Evolutionary conservation across 2,329 filamentous ascomycete genomes (phyloP).

Genomic region (Clonostachys chloroleuca): DNA sequence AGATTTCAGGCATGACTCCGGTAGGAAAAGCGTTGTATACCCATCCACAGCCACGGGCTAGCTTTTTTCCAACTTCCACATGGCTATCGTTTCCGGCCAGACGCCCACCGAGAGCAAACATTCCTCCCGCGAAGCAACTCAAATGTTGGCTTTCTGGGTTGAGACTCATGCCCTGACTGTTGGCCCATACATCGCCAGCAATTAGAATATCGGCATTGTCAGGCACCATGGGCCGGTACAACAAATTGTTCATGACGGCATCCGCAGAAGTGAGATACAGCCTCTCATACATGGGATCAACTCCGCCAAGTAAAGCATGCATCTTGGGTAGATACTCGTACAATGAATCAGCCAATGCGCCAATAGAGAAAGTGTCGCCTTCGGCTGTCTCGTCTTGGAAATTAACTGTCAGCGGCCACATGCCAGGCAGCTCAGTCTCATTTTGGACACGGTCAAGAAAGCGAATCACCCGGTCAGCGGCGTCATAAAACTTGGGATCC

Average conservation of each 20-base stretch:
- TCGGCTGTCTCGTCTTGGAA: constrained; percentile 40
- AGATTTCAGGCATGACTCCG: constrained; percentile 56
- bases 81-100: constrained; percentile 47
- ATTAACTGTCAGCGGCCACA: constrained; percentile 57
- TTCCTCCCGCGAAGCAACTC: constrained; percentile 63
- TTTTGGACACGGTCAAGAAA: constrained; percentile 49
- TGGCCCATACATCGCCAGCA: constrained; percentile 45
- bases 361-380: constrained; percentile 49
- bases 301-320: constrained; percentile 60
- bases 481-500: constrained; percentile 57
- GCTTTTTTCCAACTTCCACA: constrained; percentile 38
- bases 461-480: constrained; percentile 51
- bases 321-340: constrained; percentile 66
- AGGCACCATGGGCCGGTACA: constrained; percentile 63
- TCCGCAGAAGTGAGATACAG: constrained; percentile 43
- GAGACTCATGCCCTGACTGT: constrained; percentile 5
- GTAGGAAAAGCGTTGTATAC: constrained; percentile 48
- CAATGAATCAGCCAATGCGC: constrained; percentile 51
- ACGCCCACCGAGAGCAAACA: constrained; percentile 60
- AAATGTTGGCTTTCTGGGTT: constrained; percentile 21
- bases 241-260: constrained; percentile 52
- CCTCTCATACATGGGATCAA: constrained; percentile 27
- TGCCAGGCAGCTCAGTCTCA: constrained; percentile 50
- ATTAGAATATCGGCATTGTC: constrained; percentile 56
- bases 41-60: constrained; percentile 53